Evolutionary conservation across 257 asterid genomes (phyloP), one percentile per base, ranked within the genome.

Genomic region (Lycium barbarum): DNA sequence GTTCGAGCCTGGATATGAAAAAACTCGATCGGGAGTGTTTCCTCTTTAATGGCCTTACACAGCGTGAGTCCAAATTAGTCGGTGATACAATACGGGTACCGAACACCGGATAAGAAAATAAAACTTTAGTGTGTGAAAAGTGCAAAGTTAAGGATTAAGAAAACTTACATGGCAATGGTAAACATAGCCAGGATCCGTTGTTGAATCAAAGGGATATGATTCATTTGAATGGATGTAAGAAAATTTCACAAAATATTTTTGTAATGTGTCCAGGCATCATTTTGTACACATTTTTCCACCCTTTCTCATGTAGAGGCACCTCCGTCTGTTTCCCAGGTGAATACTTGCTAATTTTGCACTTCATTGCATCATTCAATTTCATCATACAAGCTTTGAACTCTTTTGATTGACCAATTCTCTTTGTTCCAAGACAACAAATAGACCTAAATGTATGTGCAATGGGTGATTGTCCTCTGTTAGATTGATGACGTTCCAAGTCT

Each of bases 201-300:
- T 90, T 38, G 98, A 98, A 85, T 93, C 98, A 57, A 95, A 95
- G 1, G 93, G 93, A 66, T 91, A 93, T 1, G 98, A 91, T 1
- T 70, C 90, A 74, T 95, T 93, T 1, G 95, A 84, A 63, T 93
- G 95, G 38, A 95, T 93, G 82, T 87, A 94, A 13, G 98, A 90
- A 88, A 93, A 95, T 84, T 84, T 90, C 71, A 95, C 91, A 26
- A 10, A 90, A 9, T 20, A 95, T 90, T 87, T 84, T 93, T 5
- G 97, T 94, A 9, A 93, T 88, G 62, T 86, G 33, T 26, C 33
- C 33, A 26, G 33, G 33, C 33, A 86, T 92, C 93, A 93, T 93
- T 85, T 93, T 95, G 93, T 78, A 95, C 82, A 95, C 98, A 73
- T 95, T 95, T 67, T 95, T 95, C 98, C 98, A 95, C 5, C 98